phyloP scores from a whole-genome alignment of 306 rosid species.

The Corylus avellana region DNA sequence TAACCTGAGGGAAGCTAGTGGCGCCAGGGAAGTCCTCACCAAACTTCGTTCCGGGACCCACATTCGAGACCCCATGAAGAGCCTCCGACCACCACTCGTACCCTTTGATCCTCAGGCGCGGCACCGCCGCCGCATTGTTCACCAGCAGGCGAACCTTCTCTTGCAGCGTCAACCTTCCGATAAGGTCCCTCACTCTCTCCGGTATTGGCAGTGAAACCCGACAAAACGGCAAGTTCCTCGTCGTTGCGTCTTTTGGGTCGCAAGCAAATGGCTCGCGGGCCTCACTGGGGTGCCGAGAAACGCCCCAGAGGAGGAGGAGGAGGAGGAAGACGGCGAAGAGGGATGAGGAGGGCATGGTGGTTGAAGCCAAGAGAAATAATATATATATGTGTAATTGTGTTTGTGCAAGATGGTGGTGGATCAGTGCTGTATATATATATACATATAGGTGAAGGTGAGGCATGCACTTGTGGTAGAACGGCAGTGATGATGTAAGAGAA shows the following conservation, averaged over 20 bases:
- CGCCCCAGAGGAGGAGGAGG: conserved; percentile 11
- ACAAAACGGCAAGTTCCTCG: conserved; percentile 56
- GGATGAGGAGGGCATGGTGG: conserved; percentile 11
- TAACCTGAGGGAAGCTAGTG: conserved; percentile 94
- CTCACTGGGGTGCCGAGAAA: conserved; percentile 9
- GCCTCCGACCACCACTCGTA: conserved; percentile 99
- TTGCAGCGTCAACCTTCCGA: conserved; percentile 64
- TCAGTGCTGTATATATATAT: conserved; percentile 27
- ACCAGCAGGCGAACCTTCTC: conserved; percentile 75
- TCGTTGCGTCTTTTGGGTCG: conserved; percentile 45
- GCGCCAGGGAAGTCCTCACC: conserved; percentile 64
- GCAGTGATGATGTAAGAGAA: neutral
- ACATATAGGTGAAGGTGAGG: neutral
- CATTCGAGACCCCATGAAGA: conserved; percentile 90
- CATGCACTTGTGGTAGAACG: neutral
- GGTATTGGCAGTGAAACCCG: conserved; percentile 21
- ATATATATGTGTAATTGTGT: neutral
- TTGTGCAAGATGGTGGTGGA: conserved; percentile 5
- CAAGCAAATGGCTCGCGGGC: conserved; percentile 73
- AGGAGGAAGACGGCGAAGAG: neutral
- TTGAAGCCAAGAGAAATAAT: conserved; percentile 25
- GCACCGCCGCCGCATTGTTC: conserved; percentile 68
- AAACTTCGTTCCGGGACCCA: conserved; percentile 81
- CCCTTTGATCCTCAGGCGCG: conserved; percentile 68
- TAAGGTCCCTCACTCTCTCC: conserved; percentile 73